Evolutionary conservation across 495 filamentous ascomycete genomes (phyloP).

Genomic region (Podospora australis): DNA sequence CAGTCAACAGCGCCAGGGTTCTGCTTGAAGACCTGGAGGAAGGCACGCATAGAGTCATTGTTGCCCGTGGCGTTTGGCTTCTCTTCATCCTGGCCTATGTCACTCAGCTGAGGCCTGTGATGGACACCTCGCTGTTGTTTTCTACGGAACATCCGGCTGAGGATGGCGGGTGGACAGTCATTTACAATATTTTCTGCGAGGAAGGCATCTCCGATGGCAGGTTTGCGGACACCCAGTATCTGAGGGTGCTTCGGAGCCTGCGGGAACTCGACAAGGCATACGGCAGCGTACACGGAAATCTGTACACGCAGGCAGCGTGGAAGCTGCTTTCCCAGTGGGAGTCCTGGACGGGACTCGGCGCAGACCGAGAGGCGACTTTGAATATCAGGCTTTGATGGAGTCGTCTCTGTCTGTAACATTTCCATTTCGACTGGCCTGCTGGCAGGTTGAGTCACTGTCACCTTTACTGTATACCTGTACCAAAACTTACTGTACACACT

Average conservation of each 20-base stretch:
- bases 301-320: slow-evolving; percentile 21
- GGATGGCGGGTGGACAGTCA: slow-evolving; percentile 10
- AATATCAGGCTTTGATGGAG: slow-evolving; percentile 27
- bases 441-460: no score
- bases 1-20: slow-evolving; percentile 18
- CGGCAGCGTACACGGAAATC: slow-evolving; percentile 4
- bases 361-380: slow-evolving; percentile 16
- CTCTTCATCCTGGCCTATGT: slow-evolving; percentile 24
- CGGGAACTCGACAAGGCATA: slow-evolving; percentile 15
- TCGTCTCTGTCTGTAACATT: no score
- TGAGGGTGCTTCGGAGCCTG: slow-evolving; percentile 24
- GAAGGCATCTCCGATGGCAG: not conserved
- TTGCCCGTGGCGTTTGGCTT: slow-evolving; percentile 25
- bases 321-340: slow-evolving; percentile 24
- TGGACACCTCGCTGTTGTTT: slow-evolving; percentile 16
- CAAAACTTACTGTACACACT: no score
- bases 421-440: no score
- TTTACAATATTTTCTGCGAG: slow-evolving; percentile 7
- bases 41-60: slow-evolving; percentile 5
- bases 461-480: no score
- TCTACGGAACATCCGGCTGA: slow-evolving; percentile 1
- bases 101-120: slow-evolving; percentile 26
- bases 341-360: slow-evolving; percentile 22
- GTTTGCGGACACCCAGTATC: slow-evolving; percentile 12
- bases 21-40: slow-evolving; percentile 16